These are phyloP conservation scores for Ceratobasidium sp. DNA, from an alignment of 1,284 basidiomycete genomes.

Conservation along the genomic window DNA sequence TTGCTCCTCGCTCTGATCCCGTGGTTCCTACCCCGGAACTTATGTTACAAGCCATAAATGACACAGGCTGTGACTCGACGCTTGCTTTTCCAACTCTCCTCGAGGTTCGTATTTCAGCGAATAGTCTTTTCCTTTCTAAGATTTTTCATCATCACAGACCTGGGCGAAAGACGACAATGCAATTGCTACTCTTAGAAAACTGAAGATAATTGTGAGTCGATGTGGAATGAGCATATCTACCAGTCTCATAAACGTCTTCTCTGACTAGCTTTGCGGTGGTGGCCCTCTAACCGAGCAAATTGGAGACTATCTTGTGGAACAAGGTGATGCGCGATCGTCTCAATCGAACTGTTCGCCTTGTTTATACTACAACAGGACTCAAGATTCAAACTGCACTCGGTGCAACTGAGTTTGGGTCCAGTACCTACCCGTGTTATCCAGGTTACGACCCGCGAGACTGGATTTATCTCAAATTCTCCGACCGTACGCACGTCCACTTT, in stretches of 20 bases:
- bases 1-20: conserved; percentile 43
- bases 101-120: conserved; percentile 34
- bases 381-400: not conserved
- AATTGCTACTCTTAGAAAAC: no score
- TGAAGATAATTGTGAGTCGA: not conserved
- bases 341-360: not conserved
- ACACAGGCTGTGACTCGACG: not conserved
- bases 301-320: not conserved
- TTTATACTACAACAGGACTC: not conserved
- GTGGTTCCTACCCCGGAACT: conserved; percentile 41
- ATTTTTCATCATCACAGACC: not conserved
- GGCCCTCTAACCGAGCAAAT: not conserved
- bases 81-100: conserved; percentile 46
- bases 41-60: conserved; percentile 24
- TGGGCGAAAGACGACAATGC: conserved; percentile 13
- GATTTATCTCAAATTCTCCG: conserved; percentile 40
- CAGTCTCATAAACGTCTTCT: no score
- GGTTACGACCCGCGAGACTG: conserved; percentile 3
- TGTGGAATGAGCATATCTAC: not conserved
- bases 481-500: not conserved
- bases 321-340: conserved; percentile 23
- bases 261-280: conserved; percentile 33
- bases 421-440: not conserved
- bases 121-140: no score
- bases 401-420: conserved; percentile 13